phyloP scores from a whole-genome alignment of 2,329 filamentous ascomycete genomes.

The Ascosphaera aggregata region DNA sequence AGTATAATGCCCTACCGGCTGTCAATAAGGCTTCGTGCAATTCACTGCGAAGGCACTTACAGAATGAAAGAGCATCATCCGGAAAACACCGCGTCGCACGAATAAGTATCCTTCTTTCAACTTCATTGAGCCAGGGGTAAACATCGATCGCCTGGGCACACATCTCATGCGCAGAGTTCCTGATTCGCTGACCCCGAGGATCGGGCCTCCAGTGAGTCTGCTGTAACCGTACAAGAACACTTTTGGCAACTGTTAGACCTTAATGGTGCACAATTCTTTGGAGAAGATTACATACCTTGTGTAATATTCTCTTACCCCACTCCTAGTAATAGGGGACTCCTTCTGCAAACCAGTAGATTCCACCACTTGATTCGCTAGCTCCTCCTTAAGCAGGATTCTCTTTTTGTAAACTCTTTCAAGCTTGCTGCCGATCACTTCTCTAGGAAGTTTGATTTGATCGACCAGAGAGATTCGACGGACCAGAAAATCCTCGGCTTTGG shows the following conservation, averaged over 20 bases:
- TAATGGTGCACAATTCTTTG: background rate
- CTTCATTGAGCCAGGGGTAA: slow-evolving; percentile 6
- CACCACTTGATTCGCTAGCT: slow-evolving; percentile 8
- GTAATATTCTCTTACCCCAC: slow-evolving; percentile 10
- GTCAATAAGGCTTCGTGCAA: background rate
- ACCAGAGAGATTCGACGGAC: slow-evolving; percentile 7
- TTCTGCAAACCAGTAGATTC: slow-evolving; percentile 4
- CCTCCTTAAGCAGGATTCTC: slow-evolving; percentile 7
- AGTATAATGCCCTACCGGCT: slow-evolving; percentile 8
- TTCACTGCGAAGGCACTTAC: slow-evolving; percentile 6
- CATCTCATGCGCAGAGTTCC: slow-evolving; percentile 6
- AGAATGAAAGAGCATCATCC: slow-evolving; percentile 9
- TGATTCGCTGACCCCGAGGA: slow-evolving; percentile 5
- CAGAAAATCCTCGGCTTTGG: slow-evolving; percentile 8
- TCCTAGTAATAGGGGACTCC: slow-evolving; percentile 8
- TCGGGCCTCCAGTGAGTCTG: slow-evolving; percentile 9
- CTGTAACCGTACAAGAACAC: slow-evolving; percentile 3
- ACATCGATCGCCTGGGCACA: slow-evolving; percentile 9
- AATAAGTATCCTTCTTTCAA: slow-evolving; percentile 8
- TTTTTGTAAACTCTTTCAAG: slow-evolving; percentile 4
- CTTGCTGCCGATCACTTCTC: background rate
- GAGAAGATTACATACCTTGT: slow-evolving; percentile 8
- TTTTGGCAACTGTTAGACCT: background rate
- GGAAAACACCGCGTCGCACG: slow-evolving; percentile 5
- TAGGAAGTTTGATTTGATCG: slow-evolving; percentile 2